Evolutionary conservation across 495 filamentous ascomycete species (phyloP).

Genomic region (Venustampulla echinocandica): DNA sequence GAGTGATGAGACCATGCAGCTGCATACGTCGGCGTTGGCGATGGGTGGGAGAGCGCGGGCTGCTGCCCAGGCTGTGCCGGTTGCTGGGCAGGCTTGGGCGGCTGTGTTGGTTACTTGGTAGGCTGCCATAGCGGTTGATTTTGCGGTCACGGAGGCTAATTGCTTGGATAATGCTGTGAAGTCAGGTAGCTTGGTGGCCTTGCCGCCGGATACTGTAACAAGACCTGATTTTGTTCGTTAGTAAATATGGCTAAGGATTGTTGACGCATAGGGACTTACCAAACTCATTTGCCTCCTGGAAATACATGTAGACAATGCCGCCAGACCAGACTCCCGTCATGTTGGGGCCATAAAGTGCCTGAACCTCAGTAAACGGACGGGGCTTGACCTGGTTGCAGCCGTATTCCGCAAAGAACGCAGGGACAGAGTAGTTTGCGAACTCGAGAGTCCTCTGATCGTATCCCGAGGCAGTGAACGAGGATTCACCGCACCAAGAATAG

Average conservation of each 20-base stretch:
- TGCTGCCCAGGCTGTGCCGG: constrained; percentile 59
- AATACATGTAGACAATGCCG: constrained; percentile 97
- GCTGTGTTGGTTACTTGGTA: constrained; percentile 75
- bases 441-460: constrained; percentile 73
- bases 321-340: constrained; percentile 87
- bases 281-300: constrained; percentile 83
- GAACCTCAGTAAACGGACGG: constrained; percentile 80
- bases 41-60: constrained; percentile 65
- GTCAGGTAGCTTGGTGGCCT: constrained; percentile 57
- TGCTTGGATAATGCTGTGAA: constrained; percentile 65
- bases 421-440: constrained; percentile 80
- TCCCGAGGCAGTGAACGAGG: constrained; percentile 60
- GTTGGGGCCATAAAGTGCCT: constrained; percentile 63
- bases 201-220: constrained; percentile 51
- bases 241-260: constrained; percentile 1
- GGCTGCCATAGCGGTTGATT: constrained; percentile 47
- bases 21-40: constrained; percentile 65
- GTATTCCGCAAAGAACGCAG: constrained; percentile 96
- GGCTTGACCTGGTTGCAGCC: constrained; percentile 77
- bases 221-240: constrained; percentile 35
- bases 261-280: constrained; percentile 36
- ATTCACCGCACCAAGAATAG: constrained; percentile 94
- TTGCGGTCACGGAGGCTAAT: constrained; percentile 61
- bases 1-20: constrained; percentile 68
- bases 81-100: constrained; percentile 62